phyloP scores from a whole-genome alignment of 768 basidiomycete genomes.

The Leccinellum luteum region DNA sequence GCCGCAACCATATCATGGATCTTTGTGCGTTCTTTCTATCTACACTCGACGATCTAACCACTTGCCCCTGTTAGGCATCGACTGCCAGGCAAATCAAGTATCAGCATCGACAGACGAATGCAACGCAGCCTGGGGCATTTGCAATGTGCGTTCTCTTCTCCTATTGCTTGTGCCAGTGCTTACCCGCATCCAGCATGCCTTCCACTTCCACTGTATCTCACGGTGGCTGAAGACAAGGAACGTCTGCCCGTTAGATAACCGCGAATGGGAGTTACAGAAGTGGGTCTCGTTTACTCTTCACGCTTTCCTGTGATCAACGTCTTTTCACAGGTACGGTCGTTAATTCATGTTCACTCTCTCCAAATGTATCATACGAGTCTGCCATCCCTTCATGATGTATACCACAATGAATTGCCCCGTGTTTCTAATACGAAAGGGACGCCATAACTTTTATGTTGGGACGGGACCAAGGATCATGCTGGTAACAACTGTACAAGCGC shows the following conservation, averaged over 20 bases:
- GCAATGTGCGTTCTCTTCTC: slow-evolving; percentile 60
- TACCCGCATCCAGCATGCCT: slow-evolving; percentile 71
- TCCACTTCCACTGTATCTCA: slow-evolving; percentile 99
- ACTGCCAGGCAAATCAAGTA: slow-evolving; percentile 98
- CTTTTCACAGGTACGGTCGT: slow-evolving; percentile 39
- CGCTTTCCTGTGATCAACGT: background rate
- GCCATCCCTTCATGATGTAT: slow-evolving; percentile 10
- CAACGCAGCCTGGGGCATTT: slow-evolving; percentile 98
- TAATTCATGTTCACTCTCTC: slow-evolving; percentile 18
- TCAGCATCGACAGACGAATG: slow-evolving; percentile 96
- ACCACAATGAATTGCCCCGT: slow-evolving; percentile 3
- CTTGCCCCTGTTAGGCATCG: slow-evolving; percentile 68
- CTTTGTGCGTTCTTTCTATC: slow-evolving; percentile 63
- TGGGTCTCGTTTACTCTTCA: slow-evolving; percentile 38
- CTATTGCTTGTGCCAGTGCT: background rate
- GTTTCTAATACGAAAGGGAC: background rate
- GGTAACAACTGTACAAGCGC: slow-evolving; percentile 21
- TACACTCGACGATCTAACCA: slow-evolving; percentile 1
- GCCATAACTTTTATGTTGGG: too few species aligned
- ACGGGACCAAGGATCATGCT: background rate
- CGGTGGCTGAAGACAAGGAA: slow-evolving; percentile 98
- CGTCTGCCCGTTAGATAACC: slow-evolving; percentile 91
- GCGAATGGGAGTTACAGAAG: slow-evolving; percentile 98
- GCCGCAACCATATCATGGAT: slow-evolving; percentile 99
- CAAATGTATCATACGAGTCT: slow-evolving; percentile 21